Percentiles rank a stretch among this genome's conserved stretches.
These are phyloP conservation scores for Candida alai DNA, from an alignment of 805 yeast species.

Conservation along the genomic window DNA sequence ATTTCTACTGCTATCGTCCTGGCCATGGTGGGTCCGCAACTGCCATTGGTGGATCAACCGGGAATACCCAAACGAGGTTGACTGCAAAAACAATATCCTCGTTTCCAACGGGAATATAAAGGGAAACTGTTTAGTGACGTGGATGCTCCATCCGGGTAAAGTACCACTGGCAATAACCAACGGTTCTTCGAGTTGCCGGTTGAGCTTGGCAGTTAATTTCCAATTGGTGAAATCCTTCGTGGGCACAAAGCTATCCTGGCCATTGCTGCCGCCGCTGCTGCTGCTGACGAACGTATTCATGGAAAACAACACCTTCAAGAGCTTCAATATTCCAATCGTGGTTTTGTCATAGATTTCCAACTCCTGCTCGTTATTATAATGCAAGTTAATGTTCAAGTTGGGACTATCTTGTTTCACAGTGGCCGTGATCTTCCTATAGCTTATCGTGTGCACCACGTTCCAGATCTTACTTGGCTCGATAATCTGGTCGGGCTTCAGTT, in stretches of 20 bases:
- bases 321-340: slow-evolving; percentile 39
- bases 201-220: slow-evolving; percentile 80
- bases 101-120: slow-evolving; percentile 84
- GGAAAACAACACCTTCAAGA: slow-evolving; percentile 46
- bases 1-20: slow-evolving; percentile 24
- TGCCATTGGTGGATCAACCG: slow-evolving; percentile 80
- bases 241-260: slow-evolving; percentile 2
- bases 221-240: slow-evolving; percentile 55
- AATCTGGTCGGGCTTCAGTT: slow-evolving; percentile 31
- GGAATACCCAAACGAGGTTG: slow-evolving; percentile 89
- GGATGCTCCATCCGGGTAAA: slow-evolving; percentile 80
- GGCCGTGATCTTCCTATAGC: slow-evolving; percentile 8
- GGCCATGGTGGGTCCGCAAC: slow-evolving; percentile 36
- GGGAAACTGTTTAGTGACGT: slow-evolving; percentile 68
- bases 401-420: slow-evolving; percentile 11
- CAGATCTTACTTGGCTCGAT: slow-evolving; percentile 54
- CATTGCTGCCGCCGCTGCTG: background rate
- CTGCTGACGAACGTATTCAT: slow-evolving; percentile 29
- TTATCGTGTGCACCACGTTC: slow-evolving; percentile 45
- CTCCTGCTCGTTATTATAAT: slow-evolving; percentile 15
- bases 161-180: slow-evolving; percentile 81
- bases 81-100: slow-evolving; percentile 70
- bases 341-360: slow-evolving; percentile 21
- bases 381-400: slow-evolving; percentile 9
- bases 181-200: slow-evolving; percentile 86